A percentile compares a stretch with the other conserved stretches of the same genome.
phyloP scores from a whole-genome alignment of 1,284 basidiomycete species.

The Microbotryum violaceum region DNA sequence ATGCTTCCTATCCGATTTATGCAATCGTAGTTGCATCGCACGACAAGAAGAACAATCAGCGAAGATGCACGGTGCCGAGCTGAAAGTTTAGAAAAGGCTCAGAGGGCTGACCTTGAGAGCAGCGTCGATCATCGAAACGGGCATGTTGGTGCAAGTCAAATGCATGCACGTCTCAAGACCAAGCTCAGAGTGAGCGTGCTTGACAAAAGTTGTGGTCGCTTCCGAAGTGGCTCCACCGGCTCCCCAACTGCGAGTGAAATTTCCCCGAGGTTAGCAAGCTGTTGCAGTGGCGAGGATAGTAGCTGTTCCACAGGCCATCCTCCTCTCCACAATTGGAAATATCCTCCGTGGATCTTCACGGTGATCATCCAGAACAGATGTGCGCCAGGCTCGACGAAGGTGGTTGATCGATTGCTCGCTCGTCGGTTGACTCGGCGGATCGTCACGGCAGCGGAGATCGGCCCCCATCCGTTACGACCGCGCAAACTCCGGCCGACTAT shows the following conservation, averaged over 20 bases:
- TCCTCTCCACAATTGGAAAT: no score
- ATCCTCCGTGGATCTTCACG: no score
- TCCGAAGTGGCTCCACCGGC: constrained; percentile 45
- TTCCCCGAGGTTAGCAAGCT: no score
- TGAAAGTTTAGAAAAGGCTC: constrained; percentile 28
- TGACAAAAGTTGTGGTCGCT: constrained; percentile 64
- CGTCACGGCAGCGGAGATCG: neutral
- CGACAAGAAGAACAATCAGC: constrained; percentile 23
- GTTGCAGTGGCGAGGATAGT: no score
- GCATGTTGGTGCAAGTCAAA: constrained; percentile 97
- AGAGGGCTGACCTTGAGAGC: constrained; percentile 63
- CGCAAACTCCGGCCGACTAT: neutral
- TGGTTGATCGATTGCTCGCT: neutral
- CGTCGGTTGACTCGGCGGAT: constrained; percentile 4
- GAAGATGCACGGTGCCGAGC: neutral
- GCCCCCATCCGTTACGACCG: neutral
- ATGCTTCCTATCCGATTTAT: constrained; percentile 55
- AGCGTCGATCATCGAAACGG: constrained; percentile 74
- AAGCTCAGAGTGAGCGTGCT: constrained; percentile 75
- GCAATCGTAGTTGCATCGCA: neutral
- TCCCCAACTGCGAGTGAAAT: constrained; percentile 39
- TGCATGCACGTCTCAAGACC: constrained; percentile 86
- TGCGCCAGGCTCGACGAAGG: constrained; percentile 8
- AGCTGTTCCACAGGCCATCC: no score
- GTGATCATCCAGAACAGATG: no score